phyloP scores from a whole-genome alignment of 495 filamentous ascomycete genomes.

The Penicillium coffeae region DNA sequence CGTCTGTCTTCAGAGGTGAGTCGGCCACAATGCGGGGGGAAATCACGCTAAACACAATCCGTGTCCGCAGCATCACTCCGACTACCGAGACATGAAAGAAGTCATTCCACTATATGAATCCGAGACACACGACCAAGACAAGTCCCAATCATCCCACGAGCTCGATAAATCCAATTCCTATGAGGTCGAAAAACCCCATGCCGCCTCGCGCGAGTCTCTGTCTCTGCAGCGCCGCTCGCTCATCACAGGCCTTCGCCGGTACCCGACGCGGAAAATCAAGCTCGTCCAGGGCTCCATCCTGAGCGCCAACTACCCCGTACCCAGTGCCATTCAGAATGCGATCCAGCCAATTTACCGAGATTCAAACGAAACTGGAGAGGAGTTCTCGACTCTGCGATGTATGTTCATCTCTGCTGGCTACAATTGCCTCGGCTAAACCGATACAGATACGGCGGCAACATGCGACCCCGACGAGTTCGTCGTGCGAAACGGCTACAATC shows the following conservation, averaged over 20 bases:
- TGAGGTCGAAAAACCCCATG: too few species aligned
- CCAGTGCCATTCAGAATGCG: conserved; percentile 94
- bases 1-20: not conserved
- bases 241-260: conserved; percentile 54
- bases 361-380: conserved; percentile 75
- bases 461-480: conserved; percentile 99
- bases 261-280: conserved; percentile 92
- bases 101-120: not conserved
- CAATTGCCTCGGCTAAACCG: not conserved
- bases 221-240: not conserved
- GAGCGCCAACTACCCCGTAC: conserved; percentile 95
- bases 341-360: conserved; percentile 88
- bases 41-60: not conserved
- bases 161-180: too few species aligned
- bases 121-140: not conserved
- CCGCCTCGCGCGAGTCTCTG: not conserved
- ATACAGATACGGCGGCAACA: conserved; percentile 83
- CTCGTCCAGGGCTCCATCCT: conserved; percentile 89
- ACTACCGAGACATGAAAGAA: not conserved
- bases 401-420: conserved; percentile 17
- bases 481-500: conserved; percentile 96
- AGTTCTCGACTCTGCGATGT: conserved; percentile 97
- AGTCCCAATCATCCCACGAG: too few species aligned
- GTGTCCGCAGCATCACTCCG: not conserved
- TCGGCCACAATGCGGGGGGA: not conserved